Percentiles rank a stretch among this genome's conserved stretches.
Evolutionary conservation across 352 stramenopile species (phyloP).

Genomic region (Phytophthora chlamydospora): DNA sequence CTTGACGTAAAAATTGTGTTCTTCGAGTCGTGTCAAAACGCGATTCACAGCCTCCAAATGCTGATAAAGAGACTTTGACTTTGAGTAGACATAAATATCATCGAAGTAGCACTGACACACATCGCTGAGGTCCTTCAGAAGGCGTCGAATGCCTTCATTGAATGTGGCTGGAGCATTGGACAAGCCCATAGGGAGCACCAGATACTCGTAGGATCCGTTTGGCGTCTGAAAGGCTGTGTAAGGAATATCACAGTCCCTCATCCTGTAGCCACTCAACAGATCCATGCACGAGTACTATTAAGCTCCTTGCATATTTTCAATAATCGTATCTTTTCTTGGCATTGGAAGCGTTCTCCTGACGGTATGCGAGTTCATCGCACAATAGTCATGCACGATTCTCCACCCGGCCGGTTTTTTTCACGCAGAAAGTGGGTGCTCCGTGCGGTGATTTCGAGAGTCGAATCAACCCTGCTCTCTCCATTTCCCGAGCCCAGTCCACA

Average conservation of each 20-base stretch:
- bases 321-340: constrained; percentile 18
- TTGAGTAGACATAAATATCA: no score
- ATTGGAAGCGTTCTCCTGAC: constrained; percentile 1
- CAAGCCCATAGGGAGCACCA: constrained; percentile 22
- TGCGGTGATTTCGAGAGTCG: constrained; percentile 16
- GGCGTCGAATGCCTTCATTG: no score
- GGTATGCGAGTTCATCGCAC: constrained; percentile 6
- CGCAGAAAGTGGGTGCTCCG: constrained; percentile 3
- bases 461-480: constrained; percentile 1
- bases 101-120: no score
- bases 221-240: constrained; percentile 22
- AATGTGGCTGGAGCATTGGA: constrained; percentile 22
- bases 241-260: constrained; percentile 16
- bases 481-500: constrained; percentile 1
- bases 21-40: constrained; percentile 3
- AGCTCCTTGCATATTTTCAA: no score
- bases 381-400: constrained; percentile 33
- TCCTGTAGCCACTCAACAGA: constrained; percentile 20
- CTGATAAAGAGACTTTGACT: neutral
- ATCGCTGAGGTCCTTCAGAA: no score
- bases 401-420: constrained; percentile 19
- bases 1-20: constrained; percentile 23
- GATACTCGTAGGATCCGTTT: constrained; percentile 21
- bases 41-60: constrained; percentile 6
- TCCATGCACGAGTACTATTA: constrained; percentile 24